Evolutionary conservation across 345 rosid species (phyloP).

Genomic region (Rhodamnia argentea): DNA sequence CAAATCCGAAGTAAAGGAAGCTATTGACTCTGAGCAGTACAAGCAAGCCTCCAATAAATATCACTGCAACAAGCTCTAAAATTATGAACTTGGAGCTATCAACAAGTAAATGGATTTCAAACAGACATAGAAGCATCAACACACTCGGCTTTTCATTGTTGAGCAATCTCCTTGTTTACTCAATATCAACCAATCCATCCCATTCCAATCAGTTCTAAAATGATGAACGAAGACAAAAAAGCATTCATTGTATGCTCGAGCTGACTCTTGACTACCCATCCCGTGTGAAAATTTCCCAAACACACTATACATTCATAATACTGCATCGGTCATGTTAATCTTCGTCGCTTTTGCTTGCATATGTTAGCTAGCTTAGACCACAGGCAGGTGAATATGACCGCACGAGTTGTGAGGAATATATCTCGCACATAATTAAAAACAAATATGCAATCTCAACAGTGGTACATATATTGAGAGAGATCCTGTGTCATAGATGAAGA

Average conservation of each 20-base stretch:
- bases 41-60: not conserved
- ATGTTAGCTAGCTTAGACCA: not conserved
- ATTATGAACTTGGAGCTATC: not conserved
- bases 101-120: not conserved
- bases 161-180: not conserved
- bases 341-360: not conserved
- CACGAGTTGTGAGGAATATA: not conserved
- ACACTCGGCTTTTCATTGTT: not conserved
- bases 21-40: not conserved
- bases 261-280: not conserved
- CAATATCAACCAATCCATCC: not conserved
- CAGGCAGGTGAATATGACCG: not conserved
- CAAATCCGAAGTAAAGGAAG: not conserved
- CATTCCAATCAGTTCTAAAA: not conserved
- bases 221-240: not conserved
- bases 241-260: not conserved
- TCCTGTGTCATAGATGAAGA: not conserved
- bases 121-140: not conserved
- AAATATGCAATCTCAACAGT: not conserved
- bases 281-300: not conserved
- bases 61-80: not conserved
- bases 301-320: not conserved
- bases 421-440: not conserved
- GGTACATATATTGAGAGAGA: not conserved
- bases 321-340: not conserved